Evolutionary conservation across 2,329 filamentous ascomycete genomes (phyloP), one percentile per base, ranked within the genome.

Genomic region (Fusarium pininemorale): DNA sequence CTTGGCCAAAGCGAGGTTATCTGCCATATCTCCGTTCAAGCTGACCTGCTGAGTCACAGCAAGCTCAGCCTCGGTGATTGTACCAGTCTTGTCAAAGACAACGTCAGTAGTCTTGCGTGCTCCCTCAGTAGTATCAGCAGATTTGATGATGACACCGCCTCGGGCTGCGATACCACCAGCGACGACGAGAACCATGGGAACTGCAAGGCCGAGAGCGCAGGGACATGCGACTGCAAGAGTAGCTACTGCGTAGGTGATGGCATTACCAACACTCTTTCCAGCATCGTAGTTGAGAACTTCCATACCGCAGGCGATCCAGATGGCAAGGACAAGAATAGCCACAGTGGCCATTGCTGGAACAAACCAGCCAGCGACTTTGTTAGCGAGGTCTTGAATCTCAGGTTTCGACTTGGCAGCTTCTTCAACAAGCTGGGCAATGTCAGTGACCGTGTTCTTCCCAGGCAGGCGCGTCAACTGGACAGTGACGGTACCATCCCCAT

Each of bases 51-150:
- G 48, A 16, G 38, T 55, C 0, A 69, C 66, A 2, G 48, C 74
- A 8, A 84, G 78, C 6, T 84, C 81, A 0, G 85, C 88, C 35
- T 84, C 81, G 0, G 90, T 92, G 18, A 92, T 80, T 0, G 90
- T 92, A 1, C 91, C 90, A 1, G 90, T 92, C 80, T 92, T 93
- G 82, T 92, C 90, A 69, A 93, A 91, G 1, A 93, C 84, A 7
- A 92, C 84, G 74, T 91, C 87, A 0, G 87, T 88, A 2, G 85
- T 82, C 64, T 88, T 89, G 39, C 84, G 82, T 3, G 86, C 86
- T 6, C 84, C 80, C 73, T 92, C 90, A 1, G 90, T 87, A 9
- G 84, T 85, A 47, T 88, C 83, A 0, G 88, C 86, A 3, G 87
- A 85, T 77, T 91, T 90, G 79, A 92, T 88, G 48, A 92, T 85